Base-by-base conservation (phyloP, 495 filamentous ascomycete species). In the Geoglossum glabrum region DNA sequence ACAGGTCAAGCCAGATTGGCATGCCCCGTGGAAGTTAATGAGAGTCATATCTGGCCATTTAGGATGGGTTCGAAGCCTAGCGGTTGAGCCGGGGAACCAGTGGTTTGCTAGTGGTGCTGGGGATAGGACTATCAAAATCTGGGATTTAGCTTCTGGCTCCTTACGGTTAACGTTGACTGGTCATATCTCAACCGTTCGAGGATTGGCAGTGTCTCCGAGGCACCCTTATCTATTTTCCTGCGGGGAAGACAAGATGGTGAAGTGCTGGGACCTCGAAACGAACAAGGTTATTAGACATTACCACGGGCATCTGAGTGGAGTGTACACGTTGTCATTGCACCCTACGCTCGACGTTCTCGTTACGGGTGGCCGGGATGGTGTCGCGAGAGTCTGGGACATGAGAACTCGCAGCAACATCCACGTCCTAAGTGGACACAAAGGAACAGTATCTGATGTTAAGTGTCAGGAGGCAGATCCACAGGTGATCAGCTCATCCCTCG, bases 181-280 rank as follows among this genome's bases (percentile, higher is more conserved):
- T 28, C 93, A 99, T 68, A 99, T 99, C 60, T 94, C 87, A 43
- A 93, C 90, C 7, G 93, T 99, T 17, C 82, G 93, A 49, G 93
- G 93, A 7, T 74, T 99, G 52, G 93, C 90, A 0, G 86, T 99
- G 7, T 95, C 88, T 3, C 86, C 89, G 17, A 75, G 93, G 54
- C 93, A 99, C 69, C 93, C 93, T 1, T 99, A 99, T 67, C 78
- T 99, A 34, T 99, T 97, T 70, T 94, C 87, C 15, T 97, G 93
- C 63, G 93, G 86, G 55, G 93, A 99, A 69, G 93, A 99, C 68
- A 99, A 99, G 77, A 96, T 95, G 88, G 93, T 99, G 36, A 97
- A 97, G 71, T 97, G 93, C 73, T 99, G 93, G 93, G 93, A 99
- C 73, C 70, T 99, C 63, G 93, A 99, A 67, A 92, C 87, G 8